A percentile compares a stretch with the other conserved stretches of the same genome.
Evolutionary conservation across 441 rosid species (phyloP).

Genomic region (Erysimum cheiri): DNA sequence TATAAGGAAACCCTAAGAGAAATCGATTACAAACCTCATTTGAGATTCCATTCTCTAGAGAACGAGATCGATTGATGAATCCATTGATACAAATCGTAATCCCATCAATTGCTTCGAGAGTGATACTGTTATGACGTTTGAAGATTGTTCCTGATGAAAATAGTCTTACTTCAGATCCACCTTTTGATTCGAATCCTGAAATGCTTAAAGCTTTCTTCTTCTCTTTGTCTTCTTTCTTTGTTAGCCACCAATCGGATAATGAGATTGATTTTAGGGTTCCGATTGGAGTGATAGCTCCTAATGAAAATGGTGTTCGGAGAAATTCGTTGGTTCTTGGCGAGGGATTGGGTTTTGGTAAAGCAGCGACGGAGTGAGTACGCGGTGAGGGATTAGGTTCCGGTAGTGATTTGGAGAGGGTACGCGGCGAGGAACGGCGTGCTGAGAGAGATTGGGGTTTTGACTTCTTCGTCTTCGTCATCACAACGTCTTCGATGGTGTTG

Average conservation of each 20-base stretch:
- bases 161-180: constrained; percentile 47
- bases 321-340: not conserved
- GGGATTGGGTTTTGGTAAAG: constrained; percentile 4
- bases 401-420: not conserved
- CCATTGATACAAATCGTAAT: constrained; percentile 46
- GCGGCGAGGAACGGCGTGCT: constrained; percentile 9
- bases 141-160: constrained; percentile 49
- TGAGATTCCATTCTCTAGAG: constrained; percentile 50
- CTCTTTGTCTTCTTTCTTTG: constrained; percentile 35
- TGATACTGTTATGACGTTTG: constrained; percentile 47
- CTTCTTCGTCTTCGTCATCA: constrained; percentile 12
- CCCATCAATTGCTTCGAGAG: constrained; percentile 56
- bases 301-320: constrained; percentile 16
- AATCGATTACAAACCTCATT: constrained; percentile 53
- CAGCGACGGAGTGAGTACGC: not conserved
- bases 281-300: constrained; percentile 26
- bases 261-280: constrained; percentile 30
- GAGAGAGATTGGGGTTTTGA: constrained; percentile 17
- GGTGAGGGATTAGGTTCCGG: constrained; percentile 19
- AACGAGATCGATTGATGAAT: constrained; percentile 45
- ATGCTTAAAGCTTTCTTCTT: constrained; percentile 50
- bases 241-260: constrained; percentile 70
- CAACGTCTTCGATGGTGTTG: not conserved
- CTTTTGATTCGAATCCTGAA: constrained; percentile 60
- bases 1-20: constrained; percentile 64